A percentile compares a stretch with the other conserved stretches of the same genome.
Conservation (phyloP, 345 rosid genomes). For the Turritis glabra region DNA sequence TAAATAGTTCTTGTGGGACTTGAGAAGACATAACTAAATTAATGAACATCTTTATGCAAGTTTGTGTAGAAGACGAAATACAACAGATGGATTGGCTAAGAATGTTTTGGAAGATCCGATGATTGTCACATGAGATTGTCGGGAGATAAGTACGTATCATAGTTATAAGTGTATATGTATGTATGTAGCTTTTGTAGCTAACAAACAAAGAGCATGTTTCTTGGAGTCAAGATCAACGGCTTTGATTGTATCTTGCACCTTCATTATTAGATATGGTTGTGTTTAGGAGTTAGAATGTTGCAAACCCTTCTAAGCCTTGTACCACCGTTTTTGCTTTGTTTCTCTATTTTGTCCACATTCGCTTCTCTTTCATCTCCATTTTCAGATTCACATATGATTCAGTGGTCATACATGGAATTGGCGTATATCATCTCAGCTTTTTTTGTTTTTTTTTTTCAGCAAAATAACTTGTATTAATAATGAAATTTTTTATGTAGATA, state of each 20-base stretch:
- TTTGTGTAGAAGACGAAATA: conserved; percentile 14
- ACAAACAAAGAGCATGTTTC: conserved; percentile 10
- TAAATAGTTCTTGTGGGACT: conserved; percentile 22
- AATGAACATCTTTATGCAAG: conserved; percentile 16
- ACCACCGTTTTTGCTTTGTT: neutral
- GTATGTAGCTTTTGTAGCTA: conserved; percentile 21
- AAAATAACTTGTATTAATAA: too few relatives aligned
- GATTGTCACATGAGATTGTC: conserved; percentile 31
- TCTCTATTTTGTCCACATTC: neutral
- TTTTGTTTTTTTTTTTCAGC: too few relatives aligned
- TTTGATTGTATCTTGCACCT: neutral
- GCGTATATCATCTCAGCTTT: neutral
- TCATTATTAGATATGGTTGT: neutral
- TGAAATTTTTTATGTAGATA: too few relatives aligned
- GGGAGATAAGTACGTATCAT: conserved; percentile 4
- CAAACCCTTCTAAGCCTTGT: neutral
- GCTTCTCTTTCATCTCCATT: neutral
- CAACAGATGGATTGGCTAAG: conserved; percentile 15
- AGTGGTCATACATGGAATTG: neutral
- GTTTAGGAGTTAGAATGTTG: neutral
- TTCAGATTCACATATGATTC: neutral
- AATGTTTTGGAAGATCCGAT: conserved; percentile 25
- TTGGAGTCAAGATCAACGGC: conserved; percentile 17
- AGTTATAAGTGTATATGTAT: neutral
- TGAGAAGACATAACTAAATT: conserved; percentile 15